These are phyloP conservation scores for Malassezia psittaci DNA, from an alignment of 1,284 basidiomycete species.

Conservation along the genomic window DNA sequence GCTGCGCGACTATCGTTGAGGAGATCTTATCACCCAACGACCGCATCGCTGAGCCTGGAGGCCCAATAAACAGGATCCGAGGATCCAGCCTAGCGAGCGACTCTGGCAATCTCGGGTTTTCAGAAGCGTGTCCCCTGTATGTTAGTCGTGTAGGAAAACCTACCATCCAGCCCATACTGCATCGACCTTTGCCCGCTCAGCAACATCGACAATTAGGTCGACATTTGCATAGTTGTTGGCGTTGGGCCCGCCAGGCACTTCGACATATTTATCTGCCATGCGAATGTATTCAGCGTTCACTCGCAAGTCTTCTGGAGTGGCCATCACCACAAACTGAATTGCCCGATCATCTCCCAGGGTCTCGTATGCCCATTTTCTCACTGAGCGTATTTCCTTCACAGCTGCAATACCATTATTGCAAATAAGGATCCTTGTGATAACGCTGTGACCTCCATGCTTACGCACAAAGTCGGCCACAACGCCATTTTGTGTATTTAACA, in stretches of 20 bases:
- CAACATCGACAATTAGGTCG: slow-evolving; percentile 95
- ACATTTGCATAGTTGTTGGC: slow-evolving; percentile 99
- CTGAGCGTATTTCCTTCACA: slow-evolving; percentile 96
- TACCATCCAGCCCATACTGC: slow-evolving; percentile 98
- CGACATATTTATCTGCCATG: slow-evolving; percentile 98
- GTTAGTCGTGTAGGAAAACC: not conserved
- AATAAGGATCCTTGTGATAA: slow-evolving; percentile 80
- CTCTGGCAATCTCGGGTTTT: slow-evolving; percentile 97
- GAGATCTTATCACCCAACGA: slow-evolving; percentile 99
- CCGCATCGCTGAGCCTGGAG: slow-evolving; percentile 96
- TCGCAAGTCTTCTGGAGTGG: slow-evolving; percentile 88
- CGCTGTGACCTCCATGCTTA: slow-evolving; percentile 84
- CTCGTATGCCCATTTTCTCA: slow-evolving; percentile 99
- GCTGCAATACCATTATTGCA: slow-evolving; percentile 76
- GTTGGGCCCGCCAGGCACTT: slow-evolving; percentile 94
- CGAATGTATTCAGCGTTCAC: slow-evolving; percentile 99
- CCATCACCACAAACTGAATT: slow-evolving; percentile 98
- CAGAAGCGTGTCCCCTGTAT: slow-evolving; percentile 78
- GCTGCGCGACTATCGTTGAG: slow-evolving; percentile 96
- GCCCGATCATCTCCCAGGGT: slow-evolving; percentile 92
- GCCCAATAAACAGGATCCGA: slow-evolving; percentile 98
- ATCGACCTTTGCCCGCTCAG: slow-evolving; percentile 91
- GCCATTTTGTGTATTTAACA: slow-evolving; percentile 62
- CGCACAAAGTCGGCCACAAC: slow-evolving; percentile 85
- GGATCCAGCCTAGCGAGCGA: slow-evolving; percentile 78